Base-by-base conservation (phyloP, 2,329 filamentous ascomycete species). In the Dothistroma septosporum region DNA sequence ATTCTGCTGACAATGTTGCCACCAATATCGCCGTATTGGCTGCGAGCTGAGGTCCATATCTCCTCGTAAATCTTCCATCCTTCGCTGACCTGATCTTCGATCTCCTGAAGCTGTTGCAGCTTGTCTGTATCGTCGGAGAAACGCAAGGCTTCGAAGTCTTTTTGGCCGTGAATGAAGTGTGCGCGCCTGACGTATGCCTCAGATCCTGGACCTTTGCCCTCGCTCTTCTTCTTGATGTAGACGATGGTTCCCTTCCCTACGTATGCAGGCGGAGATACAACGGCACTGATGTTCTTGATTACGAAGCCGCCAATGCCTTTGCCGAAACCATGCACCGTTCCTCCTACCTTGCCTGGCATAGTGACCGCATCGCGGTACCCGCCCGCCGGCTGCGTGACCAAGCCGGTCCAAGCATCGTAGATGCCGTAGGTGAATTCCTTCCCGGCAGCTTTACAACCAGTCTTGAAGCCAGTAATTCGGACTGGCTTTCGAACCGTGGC, bases 271-370 rank as follows among this genome's bases (percentile, higher is more conserved):
- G 95, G 75, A 1, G 85, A 84, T 58, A 77, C 76, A 21, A 77
- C 73, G 31, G 78, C 91, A 61, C 90, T 90, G 59, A 87, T 84
- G n/a, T 91, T 89, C 72, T 96, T 96, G 21, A 94, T 77, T 1
- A 94, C 80, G 1, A 95, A 73, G 0, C 92, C 92, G 4, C 90
- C 91, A 44, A 96, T 83, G 0, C 91, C 92, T 71, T 91, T 94
- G 0, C 88, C 91, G 49, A 96, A 80, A 0, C 92, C 92, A 2
- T 62, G 66, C 4, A 68, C 68, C 16, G 73, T 59, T n/a, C 72
- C 72, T 0, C 63, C 66, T 14, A 74, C 55, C 53, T 73, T 74
- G 19, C 64, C 65, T 4, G 63, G 60, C 3, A 70, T 44, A 4
- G 63, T 68, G 12, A 65, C 68, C 33, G 66, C 72, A 41, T 89